Base-by-base conservation (phyloP, 306 rosid species). In the Cucumis sativus region DNA sequence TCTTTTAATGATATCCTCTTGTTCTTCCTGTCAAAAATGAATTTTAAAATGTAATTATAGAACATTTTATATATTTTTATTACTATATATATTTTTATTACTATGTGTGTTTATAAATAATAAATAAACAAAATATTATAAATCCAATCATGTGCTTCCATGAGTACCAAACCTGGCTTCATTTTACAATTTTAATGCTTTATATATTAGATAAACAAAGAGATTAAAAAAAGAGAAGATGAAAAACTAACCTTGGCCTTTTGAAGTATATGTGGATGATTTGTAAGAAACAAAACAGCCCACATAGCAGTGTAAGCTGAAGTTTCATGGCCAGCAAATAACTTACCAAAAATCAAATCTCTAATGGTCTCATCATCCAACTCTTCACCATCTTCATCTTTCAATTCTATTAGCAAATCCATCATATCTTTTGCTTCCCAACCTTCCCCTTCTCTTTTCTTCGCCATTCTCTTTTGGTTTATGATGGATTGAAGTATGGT, bases 281-380 rank as follows among this genome's bases (percentile, higher is more conserved):
- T 71, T 7, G 78, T 10, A 3, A 83, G 79, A 61, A 67, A 52
- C 13, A 83, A 4, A 6, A 79, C 8, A 2, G 70, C 78, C 79
- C 83, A 78, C 14, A 83, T 66, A 4, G 18, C 15, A 15, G 21
- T 57, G 5, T 30, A 4, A 18, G 83, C 73, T 2, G 81, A 20
- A 71, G 72, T 62, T 15, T 83, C 83, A 83, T 80, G 80, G 40
- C 83, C 86, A 11, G 81, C 83, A 16, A 74, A 41, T 41, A 83
- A 62, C 45, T 39, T 76, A 20, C 60, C 52, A 16, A 83, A 40
- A 5, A 83, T 6, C 66, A 83, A 28, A 77, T 83, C 81, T 6
- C 21, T 64, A 10, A 80, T 80, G 25, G 67, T 51, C 17, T 80
- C 81, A 47, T 83, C 83, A 35, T 77, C 81, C 41, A 83, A 10